Percentiles rank a stretch among this genome's conserved stretches.
These are phyloP conservation scores for Fusarium sp. DNA, from an alignment of 2,329 filamentous ascomycete species.

Conservation along the genomic window DNA sequence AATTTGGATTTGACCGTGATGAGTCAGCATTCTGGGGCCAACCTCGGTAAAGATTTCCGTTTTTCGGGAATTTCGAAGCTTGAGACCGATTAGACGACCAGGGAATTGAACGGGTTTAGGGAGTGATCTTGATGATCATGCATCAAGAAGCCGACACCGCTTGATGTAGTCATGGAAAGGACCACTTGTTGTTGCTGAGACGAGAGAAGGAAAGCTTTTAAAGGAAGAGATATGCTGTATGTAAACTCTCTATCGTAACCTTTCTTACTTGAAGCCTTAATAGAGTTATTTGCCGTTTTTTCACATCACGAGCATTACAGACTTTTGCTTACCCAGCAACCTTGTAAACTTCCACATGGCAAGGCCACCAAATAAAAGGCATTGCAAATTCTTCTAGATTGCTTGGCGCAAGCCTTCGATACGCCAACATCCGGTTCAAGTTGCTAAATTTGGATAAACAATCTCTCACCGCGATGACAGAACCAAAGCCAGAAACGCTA, in stretches of 20 bases:
- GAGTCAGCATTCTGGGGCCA: conserved; percentile 28
- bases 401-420: neutral
- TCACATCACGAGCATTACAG: too few species aligned
- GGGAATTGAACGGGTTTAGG: neutral
- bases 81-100: conserved; percentile 4
- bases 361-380: too few species aligned
- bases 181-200: neutral
- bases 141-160: conserved; percentile 31
- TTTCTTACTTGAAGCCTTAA: neutral
- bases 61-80: conserved; percentile 18
- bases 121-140: neutral
- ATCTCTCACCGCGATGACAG: conserved; percentile 10
- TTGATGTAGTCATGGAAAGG: neutral
- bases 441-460: neutral
- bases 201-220: neutral
- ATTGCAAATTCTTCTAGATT: neutral
- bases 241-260: neutral
- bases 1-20: conserved; percentile 28
- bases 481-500: conserved; percentile 23
- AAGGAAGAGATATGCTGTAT: neutral
- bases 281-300: too few species aligned
- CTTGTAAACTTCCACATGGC: too few species aligned
- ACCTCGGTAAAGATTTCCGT: conserved; percentile 22
- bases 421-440: neutral
- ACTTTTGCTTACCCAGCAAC: too few species aligned